These are phyloP conservation scores for Aspergillus unguis DNA, from an alignment of 2,329 filamentous ascomycete genomes.

Conservation along the genomic window DNA sequence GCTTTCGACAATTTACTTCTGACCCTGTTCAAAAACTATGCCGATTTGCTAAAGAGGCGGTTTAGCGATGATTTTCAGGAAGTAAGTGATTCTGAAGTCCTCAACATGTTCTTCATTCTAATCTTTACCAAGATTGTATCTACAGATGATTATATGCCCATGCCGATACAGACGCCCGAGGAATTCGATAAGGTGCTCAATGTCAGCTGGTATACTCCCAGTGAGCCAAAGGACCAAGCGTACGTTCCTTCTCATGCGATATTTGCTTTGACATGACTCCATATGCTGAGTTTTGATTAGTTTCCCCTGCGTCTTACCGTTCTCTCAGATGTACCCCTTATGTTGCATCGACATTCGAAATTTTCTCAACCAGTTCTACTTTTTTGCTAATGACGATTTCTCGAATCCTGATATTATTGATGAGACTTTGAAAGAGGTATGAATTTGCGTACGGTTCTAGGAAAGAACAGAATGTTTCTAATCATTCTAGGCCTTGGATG, in stretches of 20 bases:
- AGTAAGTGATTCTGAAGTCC: conserved; percentile 43
- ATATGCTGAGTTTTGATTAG: conserved; percentile 42
- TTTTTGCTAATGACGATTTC: conserved; percentile 95
- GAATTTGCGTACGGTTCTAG: neutral
- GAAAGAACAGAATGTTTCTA: conserved; percentile 9
- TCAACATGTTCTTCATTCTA: conserved; percentile 4
- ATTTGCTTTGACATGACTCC: neutral
- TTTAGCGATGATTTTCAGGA: conserved; percentile 97
- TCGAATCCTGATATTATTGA: conserved; percentile 87
- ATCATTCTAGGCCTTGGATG: conserved; percentile 70
- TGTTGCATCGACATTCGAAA: conserved; percentile 98
- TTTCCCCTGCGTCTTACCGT: conserved; percentile 92
- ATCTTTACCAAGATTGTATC: conserved; percentile 55
- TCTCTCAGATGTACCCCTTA: conserved; percentile 97
- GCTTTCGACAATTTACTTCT: conserved; percentile 80
- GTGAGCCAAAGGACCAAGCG: conserved; percentile 72
- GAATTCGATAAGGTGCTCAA: conserved; percentile 96
- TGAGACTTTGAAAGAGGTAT: conserved; percentile 75
- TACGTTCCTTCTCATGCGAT: conserved; percentile 43
- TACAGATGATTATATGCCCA: conserved; percentile 99
- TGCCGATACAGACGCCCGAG: conserved; percentile 86
- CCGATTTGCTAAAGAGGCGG: conserved; percentile 79
- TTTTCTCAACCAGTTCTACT: conserved; percentile 97
- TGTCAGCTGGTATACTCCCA: conserved; percentile 92
- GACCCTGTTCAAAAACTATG: conserved; percentile 90